Conservation (phyloP, 2,329 filamentous ascomycete genomes). For the Mollisiaceae sp. region DNA sequence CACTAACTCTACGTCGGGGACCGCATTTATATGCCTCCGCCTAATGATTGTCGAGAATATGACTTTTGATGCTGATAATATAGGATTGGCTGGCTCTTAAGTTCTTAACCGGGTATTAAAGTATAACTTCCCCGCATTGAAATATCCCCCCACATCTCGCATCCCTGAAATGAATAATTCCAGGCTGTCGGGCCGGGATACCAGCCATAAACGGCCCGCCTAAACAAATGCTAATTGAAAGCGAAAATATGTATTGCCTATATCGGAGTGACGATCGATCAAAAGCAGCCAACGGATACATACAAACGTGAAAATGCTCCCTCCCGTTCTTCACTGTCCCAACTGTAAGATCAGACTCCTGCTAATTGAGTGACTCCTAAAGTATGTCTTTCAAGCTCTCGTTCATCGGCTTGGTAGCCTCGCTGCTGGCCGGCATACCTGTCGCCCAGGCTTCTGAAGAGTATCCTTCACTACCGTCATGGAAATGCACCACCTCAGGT, state of each 20-base stretch:
- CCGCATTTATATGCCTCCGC: no score
- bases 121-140: conserved; percentile 14
- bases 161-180: conserved; percentile 16
- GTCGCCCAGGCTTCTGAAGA: conserved; percentile 44
- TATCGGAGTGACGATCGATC: conserved; percentile 8
- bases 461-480: conserved; percentile 57
- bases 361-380: background rate
- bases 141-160: conserved; percentile 7
- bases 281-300: conserved; percentile 9
- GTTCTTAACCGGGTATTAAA: conserved; percentile 15
- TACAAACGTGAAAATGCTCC: conserved; percentile 6
- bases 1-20: no score
- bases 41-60: no score
- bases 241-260: conserved; percentile 19
- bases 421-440: conserved; percentile 13
- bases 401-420: conserved; percentile 14
- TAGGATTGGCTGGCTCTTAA: conserved; percentile 15
- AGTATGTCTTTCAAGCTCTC: conserved; percentile 25
- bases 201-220: conserved; percentile 19
- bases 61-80: background rate
- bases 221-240: conserved; percentile 22
- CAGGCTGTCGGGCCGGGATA: conserved; percentile 12
- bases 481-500: conserved; percentile 54
- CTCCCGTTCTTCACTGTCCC: conserved; percentile 3
- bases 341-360: background rate